Conservation (phyloP, 192 early-diverging fungal species). For the Anaeromyces robustus region DNA sequence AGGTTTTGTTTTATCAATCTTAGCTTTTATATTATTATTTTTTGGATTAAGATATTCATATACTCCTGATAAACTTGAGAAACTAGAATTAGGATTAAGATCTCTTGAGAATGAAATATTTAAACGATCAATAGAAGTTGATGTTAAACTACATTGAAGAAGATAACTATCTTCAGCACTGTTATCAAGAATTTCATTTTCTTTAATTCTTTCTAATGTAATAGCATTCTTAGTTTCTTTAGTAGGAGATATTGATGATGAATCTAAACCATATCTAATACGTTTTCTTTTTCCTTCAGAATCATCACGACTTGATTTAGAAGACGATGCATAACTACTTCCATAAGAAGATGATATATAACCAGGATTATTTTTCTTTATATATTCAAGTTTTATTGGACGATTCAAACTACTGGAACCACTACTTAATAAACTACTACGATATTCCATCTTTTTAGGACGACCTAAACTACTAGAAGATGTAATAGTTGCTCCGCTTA, state of each 20-base stretch:
- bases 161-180: not conserved
- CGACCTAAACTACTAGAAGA: not conserved
- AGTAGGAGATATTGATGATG: not conserved
- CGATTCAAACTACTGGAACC: not conserved
- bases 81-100: not conserved
- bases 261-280: not conserved
- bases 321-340: not conserved
- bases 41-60: not conserved
- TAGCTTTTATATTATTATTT: not conserved
- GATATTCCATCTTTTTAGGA: not conserved
- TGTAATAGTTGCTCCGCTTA: not conserved
- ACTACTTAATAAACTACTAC: not conserved
- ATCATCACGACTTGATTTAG: not conserved
- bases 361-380: not conserved
- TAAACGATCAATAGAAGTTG: not conserved
- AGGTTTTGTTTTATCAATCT: not conserved
- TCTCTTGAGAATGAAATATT: not conserved
- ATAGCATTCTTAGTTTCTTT: not conserved
- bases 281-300: not conserved
- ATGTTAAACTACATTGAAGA: not conserved
- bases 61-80: not conserved
- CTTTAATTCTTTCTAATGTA: not conserved
- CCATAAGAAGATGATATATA: too few relatives aligned
- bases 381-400: not conserved
- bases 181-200: not conserved